Evolutionary conservation across 2,329 filamentous ascomycete genomes (phyloP).

Genomic region (Claviceps sp.): DNA sequence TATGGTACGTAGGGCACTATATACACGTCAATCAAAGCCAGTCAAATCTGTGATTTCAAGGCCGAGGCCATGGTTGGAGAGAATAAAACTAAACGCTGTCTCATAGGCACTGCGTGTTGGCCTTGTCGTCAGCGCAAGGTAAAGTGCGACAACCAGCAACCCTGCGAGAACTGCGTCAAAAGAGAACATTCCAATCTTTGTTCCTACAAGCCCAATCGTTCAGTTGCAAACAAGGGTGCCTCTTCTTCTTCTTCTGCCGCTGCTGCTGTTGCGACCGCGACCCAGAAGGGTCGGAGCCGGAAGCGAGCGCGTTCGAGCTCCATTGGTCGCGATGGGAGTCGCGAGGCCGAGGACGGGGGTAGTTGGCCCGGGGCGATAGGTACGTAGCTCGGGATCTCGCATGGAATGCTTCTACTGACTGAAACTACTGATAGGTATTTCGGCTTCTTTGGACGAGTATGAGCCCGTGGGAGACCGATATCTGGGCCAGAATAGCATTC

Average conservation of each 20-base stretch:
- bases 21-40: no score
- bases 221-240: conserved; percentile 23
- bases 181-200: conserved; percentile 51
- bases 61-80: no score
- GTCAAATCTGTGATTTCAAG: no score
- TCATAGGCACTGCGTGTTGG: conserved; percentile 49
- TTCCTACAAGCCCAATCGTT: conserved; percentile 51
- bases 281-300: conserved; percentile 13
- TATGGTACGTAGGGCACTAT: conserved; percentile 38
- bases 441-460: conserved; percentile 36
- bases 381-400: conserved; percentile 9
- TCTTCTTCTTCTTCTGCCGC: conserved; percentile 3
- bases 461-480: conserved; percentile 46
- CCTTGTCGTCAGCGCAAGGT: conserved; percentile 55
- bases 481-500: conserved; percentile 54
- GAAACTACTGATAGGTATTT: conserved; percentile 7
- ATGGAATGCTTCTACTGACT: not conserved
- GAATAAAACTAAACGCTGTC: not conserved
- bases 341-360: conserved; percentile 24
- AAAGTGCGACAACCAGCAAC: conserved; percentile 56
- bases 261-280: conserved; percentile 6
- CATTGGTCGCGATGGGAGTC: conserved; percentile 18
- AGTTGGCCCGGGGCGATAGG: conserved; percentile 31
- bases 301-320: conserved; percentile 23
- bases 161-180: conserved; percentile 56